phyloP scores from a whole-genome alignment of 2,329 filamentous ascomycete genomes.

The Magnaporthiopsis poae region DNA sequence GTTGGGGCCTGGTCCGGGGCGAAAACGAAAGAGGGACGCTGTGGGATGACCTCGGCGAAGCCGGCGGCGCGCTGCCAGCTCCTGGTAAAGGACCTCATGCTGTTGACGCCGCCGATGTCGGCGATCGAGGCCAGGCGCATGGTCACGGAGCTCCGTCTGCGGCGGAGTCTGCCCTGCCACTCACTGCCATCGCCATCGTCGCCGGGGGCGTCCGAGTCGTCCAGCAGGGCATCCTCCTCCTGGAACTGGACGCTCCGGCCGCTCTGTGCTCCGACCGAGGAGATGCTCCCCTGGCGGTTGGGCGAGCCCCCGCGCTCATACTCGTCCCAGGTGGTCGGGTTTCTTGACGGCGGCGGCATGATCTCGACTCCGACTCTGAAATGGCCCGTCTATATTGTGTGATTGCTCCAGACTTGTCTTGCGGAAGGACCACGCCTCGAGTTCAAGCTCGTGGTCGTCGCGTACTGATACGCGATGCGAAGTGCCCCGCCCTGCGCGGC shows the following conservation, averaged over 20 bases:
- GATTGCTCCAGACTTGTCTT: too few species aligned
- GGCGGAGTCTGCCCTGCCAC: slow-evolving; percentile 15
- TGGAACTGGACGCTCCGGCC: slow-evolving; percentile 29
- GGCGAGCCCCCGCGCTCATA: slow-evolving; percentile 34
- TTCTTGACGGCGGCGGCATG: slow-evolving; percentile 13
- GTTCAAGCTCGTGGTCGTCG: background rate
- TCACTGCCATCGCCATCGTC: slow-evolving; percentile 14
- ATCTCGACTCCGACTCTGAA: too few species aligned
- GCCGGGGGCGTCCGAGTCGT: slow-evolving; percentile 24
- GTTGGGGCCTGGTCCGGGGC: slow-evolving; percentile 44
- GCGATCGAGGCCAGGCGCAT: slow-evolving; percentile 47
- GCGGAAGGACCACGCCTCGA: background rate
- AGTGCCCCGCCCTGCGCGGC: too few species aligned
- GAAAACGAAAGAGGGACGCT: slow-evolving; percentile 63
- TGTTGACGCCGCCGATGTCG: slow-evolving; percentile 83
- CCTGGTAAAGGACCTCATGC: slow-evolving; percentile 82
- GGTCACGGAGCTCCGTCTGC: slow-evolving; percentile 37
- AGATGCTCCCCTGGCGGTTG: slow-evolving; percentile 28
- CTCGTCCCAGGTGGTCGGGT: slow-evolving; percentile 37
- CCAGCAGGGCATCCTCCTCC: slow-evolving; percentile 34
- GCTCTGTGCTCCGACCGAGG: slow-evolving; percentile 20
- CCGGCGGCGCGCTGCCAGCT: slow-evolving; percentile 85
- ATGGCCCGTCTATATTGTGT: too few species aligned
- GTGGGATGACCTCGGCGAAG: slow-evolving; percentile 79
- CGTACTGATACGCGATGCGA: too few species aligned